A percentile compares a stretch with the other conserved stretches of the same genome.
phyloP scores from a whole-genome alignment of 2,329 filamentous ascomycete species.

The Diplodia intermedia region DNA sequence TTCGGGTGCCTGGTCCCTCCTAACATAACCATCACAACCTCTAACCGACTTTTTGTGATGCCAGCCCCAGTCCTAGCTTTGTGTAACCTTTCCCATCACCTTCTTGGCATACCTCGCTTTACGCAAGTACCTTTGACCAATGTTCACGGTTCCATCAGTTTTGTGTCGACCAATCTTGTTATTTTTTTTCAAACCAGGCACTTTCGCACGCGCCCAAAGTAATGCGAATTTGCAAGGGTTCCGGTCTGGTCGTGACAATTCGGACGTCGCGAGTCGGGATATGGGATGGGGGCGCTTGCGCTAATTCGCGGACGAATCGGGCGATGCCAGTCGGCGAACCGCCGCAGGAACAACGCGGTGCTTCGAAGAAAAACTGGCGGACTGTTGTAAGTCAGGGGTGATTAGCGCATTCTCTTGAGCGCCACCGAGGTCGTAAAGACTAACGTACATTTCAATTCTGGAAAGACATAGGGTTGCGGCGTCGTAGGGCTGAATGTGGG shows the following conservation, averaged over 20 bases:
- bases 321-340: neutral
- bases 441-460: no score
- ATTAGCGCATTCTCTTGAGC: no score
- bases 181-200: neutral
- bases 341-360: neutral
- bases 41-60: no score
- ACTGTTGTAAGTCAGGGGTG: no score
- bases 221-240: neutral
- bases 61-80: neutral
- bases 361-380: no score
- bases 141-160: neutral
- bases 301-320: neutral
- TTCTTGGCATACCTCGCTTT: neutral
- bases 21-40: neutral
- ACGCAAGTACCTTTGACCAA: neutral
- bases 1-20: no score
- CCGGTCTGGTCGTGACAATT: neutral
- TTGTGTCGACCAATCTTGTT: neutral
- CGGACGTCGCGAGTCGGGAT: neutral
- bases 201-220: neutral
- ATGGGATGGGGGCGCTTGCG: neutral
- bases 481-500: constrained; percentile 19
- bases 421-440: no score
- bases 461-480: neutral
- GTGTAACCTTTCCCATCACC: neutral